phyloP scores from a whole-genome alignment of 352 stramenopile species.

The Globisporangium ultimum region DNA sequence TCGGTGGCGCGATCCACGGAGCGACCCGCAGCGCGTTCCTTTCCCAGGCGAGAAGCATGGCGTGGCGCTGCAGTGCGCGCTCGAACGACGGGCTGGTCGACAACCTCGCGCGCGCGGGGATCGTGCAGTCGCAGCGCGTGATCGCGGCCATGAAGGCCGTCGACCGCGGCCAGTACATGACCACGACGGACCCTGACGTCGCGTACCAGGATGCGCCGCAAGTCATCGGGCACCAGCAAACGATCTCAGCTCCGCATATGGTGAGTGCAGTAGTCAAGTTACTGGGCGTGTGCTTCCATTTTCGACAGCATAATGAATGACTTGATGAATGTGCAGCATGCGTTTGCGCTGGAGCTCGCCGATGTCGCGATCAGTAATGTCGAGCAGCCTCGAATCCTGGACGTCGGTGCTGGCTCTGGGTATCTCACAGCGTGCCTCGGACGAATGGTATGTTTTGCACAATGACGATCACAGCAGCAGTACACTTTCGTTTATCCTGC shows the following conservation, averaged over 20 bases:
- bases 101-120: slow-evolving; percentile 59
- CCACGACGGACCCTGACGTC: slow-evolving; percentile 23
- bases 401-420: slow-evolving; percentile 94
- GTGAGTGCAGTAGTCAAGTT: slow-evolving; percentile 4
- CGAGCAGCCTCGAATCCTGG: slow-evolving; percentile 74
- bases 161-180: slow-evolving; percentile 61
- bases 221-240: slow-evolving; percentile 77
- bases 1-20: not conserved
- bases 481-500: not conserved
- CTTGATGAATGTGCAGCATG: slow-evolving; percentile 38
- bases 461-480: not conserved
- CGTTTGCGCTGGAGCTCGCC: slow-evolving; percentile 74
- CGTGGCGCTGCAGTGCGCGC: slow-evolving; percentile 69
- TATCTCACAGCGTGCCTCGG: slow-evolving; percentile 95
- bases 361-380: slow-evolving; percentile 45
- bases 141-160: slow-evolving; percentile 72
- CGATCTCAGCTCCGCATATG: slow-evolving; percentile 92
- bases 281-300: too few species aligned
- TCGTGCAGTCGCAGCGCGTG: slow-evolving; percentile 65
- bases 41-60: slow-evolving; percentile 26
- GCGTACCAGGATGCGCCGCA: slow-evolving; percentile 85
- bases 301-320: too few species aligned
- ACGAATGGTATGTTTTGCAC: slow-evolving; percentile 53
- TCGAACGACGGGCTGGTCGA: slow-evolving; percentile 68
- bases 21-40: not conserved